Base-by-base conservation (phyloP, 768 basidiomycete genomes). In the Kwoniella sp. region DNA sequence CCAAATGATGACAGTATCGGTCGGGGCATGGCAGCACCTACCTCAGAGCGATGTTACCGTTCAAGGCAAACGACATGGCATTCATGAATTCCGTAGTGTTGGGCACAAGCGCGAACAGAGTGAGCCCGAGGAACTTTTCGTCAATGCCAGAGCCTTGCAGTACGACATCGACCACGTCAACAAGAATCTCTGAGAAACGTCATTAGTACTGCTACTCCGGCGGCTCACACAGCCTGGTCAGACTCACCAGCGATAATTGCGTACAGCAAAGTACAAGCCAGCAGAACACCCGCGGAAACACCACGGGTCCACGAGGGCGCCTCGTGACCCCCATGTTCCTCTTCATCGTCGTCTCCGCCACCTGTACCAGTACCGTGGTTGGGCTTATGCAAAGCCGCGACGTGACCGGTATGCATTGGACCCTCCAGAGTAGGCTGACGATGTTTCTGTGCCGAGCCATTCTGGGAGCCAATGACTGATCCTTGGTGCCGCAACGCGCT, bases 41-140 rank as follows among this genome's bases (percentile, higher is more conserved):
- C 92, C 89, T 91, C 22, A 99, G 76, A 2, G 95, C 89, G 59
- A 99, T 99, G 71, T 98, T 98, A 5, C 86, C 93, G 67, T 95
- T 88, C 57, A 99, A 75, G 23, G 95, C 92, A 70, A 99, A 99
- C 3, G 91, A 93, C 56, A 98, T 91, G 43, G 95, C 95, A 69
- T 96, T 98, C 90, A 95, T 95, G 74, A 99, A 98, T 75, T 99
- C 95, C 2, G 95, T 98, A 3, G 92, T 95, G 70, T 99, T 99
- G 3, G 95, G 95, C 0, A 98, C 92, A 27, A 99, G 81, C 7
- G 95, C 95, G 69, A 99, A 98, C 9, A 99, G 80, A 0, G 91
- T 96, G 56, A 99, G 80, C 45, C 95, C 95, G 26, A 99, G 81
- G 79, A 98, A 92, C 71, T 99, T 99, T 70, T 98, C 95, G 51